phyloP scores from a whole-genome alignment of 164 flowering plant genomes.

The Cinnamomum chago region DNA sequence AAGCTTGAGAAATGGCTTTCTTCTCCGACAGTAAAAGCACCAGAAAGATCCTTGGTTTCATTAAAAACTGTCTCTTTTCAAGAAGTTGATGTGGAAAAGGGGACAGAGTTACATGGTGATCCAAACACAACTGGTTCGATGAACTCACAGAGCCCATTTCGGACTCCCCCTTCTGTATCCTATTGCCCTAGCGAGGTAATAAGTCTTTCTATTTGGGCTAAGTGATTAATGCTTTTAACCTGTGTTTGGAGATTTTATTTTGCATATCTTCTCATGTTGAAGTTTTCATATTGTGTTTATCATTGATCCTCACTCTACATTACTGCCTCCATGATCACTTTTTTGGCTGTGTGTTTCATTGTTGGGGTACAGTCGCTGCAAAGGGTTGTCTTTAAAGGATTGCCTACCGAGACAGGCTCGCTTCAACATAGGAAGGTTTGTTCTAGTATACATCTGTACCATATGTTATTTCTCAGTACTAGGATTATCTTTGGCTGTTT shows the following conservation, averaged over 20 bases:
- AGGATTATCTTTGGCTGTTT: neutral
- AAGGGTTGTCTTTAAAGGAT: slow-evolving; percentile 28
- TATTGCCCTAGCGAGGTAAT: slow-evolving; percentile 25
- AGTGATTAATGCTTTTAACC: no score
- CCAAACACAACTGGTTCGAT: slow-evolving; percentile 9
- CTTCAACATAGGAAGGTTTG: slow-evolving; percentile 80
- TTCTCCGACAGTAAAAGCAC: slow-evolving; percentile 43
- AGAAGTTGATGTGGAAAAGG: slow-evolving; percentile 30
- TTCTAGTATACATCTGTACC: neutral
- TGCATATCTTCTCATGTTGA: slow-evolving; percentile 44
- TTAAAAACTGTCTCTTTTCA: slow-evolving; percentile 29
- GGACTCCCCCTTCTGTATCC: slow-evolving; percentile 83
- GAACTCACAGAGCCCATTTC: slow-evolving; percentile 60
- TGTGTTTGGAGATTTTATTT: slow-evolving; percentile 20
- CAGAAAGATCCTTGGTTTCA: slow-evolving; percentile 26
- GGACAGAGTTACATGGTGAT: slow-evolving; percentile 16
- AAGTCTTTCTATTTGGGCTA: no score
- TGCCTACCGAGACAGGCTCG: slow-evolving; percentile 38
- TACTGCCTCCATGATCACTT: neutral
- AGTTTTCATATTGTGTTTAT: slow-evolving; percentile 30
- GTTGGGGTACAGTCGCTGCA: slow-evolving; percentile 44
- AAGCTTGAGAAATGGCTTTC: slow-evolving; percentile 55
- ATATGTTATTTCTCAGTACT: neutral
- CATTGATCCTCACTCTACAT: neutral
- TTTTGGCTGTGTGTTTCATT: slow-evolving; percentile 8